Percentiles rank a stretch among this genome's conserved stretches.
Evolutionary conservation across 306 rosid species (phyloP).

Genomic region (Medicago truncatula): DNA sequence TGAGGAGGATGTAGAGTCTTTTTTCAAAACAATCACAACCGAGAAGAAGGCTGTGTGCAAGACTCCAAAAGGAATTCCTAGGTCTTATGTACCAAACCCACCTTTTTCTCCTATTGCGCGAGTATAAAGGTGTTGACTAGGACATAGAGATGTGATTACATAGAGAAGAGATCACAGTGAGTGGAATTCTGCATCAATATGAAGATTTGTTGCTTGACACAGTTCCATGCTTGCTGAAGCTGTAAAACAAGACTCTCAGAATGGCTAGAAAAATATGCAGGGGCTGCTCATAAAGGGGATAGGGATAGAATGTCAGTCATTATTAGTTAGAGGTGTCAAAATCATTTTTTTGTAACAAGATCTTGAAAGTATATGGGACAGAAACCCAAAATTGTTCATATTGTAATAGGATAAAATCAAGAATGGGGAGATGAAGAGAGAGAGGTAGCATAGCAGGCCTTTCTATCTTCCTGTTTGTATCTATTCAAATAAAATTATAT

Average conservation of each 20-base stretch:
- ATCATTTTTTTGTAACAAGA: slow-evolving; percentile 47
- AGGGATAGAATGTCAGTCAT: slow-evolving; percentile 29
- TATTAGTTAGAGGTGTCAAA: slow-evolving; percentile 36
- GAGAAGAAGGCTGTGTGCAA: slow-evolving; percentile 57
- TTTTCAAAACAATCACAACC: slow-evolving; percentile 60
- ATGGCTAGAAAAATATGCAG: slow-evolving; percentile 33
- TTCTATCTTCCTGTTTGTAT: slow-evolving; percentile 39
- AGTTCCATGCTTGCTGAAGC: slow-evolving; percentile 41
- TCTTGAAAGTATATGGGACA: slow-evolving; percentile 39
- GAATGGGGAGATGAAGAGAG: slow-evolving; percentile 32
- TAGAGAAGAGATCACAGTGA: not conserved
- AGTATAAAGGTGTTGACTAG: slow-evolving; percentile 50
- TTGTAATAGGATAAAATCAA: slow-evolving; percentile 36
- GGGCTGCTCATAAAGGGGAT: slow-evolving; percentile 31
- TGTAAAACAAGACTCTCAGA: slow-evolving; percentile 14
- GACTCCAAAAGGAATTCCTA: slow-evolving; percentile 63
- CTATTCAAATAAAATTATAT: slow-evolving; percentile 33
- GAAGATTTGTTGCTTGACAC: slow-evolving; percentile 31
- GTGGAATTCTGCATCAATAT: not conserved
- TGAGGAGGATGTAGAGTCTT: slow-evolving; percentile 68
- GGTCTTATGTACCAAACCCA: slow-evolving; percentile 66
- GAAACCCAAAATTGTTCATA: slow-evolving; percentile 52
- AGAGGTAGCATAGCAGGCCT: slow-evolving; percentile 28
- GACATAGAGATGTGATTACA: slow-evolving; percentile 20
- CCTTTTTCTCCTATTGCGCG: slow-evolving; percentile 90